Conservation (phyloP, 148 eudicot species). For the Tetragonia tetragonoides region DNA sequence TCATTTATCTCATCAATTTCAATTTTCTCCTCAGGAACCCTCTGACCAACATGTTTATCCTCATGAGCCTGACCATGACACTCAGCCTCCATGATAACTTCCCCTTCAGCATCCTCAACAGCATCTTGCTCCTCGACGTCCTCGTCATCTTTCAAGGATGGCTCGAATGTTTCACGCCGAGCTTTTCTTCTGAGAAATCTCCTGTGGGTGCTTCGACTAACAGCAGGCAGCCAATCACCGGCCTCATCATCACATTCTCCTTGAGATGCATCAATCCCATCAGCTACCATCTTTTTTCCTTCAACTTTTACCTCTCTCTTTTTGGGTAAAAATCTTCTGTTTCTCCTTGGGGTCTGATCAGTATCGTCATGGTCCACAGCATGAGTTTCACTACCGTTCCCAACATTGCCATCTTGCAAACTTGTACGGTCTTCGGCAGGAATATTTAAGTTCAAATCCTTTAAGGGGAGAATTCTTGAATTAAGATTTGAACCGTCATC, state of each 20-base stretch:
- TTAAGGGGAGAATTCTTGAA: constrained; percentile 76
- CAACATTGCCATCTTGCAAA: constrained; percentile 45
- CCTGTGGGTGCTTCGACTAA: constrained; percentile 89
- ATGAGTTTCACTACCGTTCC: constrained; percentile 38
- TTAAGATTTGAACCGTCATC: constrained; percentile 36
- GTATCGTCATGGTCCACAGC: constrained; percentile 36
- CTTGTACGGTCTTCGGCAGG: constrained; percentile 33
- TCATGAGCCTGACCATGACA: constrained; percentile 36
- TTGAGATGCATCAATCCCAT: constrained; percentile 88
- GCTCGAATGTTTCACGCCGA: constrained; percentile 57
- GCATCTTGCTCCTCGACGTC: constrained; percentile 43
- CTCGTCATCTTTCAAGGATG: constrained; percentile 47
- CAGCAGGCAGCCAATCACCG: constrained; percentile 89
- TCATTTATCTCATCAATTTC: constrained; percentile 18
- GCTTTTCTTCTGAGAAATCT: constrained; percentile 81
- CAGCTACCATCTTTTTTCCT: constrained; percentile 84
- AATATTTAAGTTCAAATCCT: constrained; percentile 60
- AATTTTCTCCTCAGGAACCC: constrained; percentile 23
- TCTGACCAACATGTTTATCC: constrained; percentile 25
- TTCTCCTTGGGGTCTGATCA: constrained; percentile 36
- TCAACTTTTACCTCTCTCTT: constrained; percentile 78
- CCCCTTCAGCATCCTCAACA: constrained; percentile 28
- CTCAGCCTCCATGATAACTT: constrained; percentile 30
- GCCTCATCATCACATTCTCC: constrained; percentile 63
- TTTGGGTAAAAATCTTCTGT: constrained; percentile 43